Base-by-base conservation (phyloP, 192 early-diverging fungal genomes). In the Phlyctochytrium planicorne region DNA sequence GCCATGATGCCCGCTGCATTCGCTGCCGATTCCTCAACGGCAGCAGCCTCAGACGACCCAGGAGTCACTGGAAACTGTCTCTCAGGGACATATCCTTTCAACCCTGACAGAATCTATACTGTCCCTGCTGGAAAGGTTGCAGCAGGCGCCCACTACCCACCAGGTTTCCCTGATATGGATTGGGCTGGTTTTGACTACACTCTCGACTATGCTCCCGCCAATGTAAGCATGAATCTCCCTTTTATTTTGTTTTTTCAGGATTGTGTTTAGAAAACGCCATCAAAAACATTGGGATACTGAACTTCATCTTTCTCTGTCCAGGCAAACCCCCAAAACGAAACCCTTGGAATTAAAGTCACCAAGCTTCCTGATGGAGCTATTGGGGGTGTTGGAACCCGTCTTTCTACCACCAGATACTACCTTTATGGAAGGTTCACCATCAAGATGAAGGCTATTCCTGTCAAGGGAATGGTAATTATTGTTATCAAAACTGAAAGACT, bases 361-460 rank as follows among this genome's bases (percentile, higher is more conserved):
- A 69, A 23, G 3, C n/a, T n/a, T n/a, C n/a, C n/a, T n/a, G n/a
- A n/a, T n/a, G n/a, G n/a, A n/a, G n/a, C n/a, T n/a, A 16, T 14
- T 36, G 27, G 4, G n/a, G 52, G 69, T 23, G 14, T 20, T 12
- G 55, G 55, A 12, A 23, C 53, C 12, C 40, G 70, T 10, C 32
- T 72, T 14, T 72, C 70, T 3, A 65, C 70, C 33, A 67, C 73
- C 25, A 24, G 37, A 10, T 75, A 74, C 74, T 37, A 78, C 69
- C 30, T 33, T 2, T 75, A 75, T 33, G 74, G 73, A 3, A 78
- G 47, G 20, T 31, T 75, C 50, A 69, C 74, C 2, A 66, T 66
- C 10, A 12, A 35, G 2, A 59, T 75, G 33, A 55, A 40, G 27
- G 71, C 65, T 33, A 47, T 30, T 27, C 23, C 53, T 10, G 2